Evolutionary conservation across 176 grass and related monocot species (phyloP), one percentile per base, ranked within the genome.

Genomic region (Oryza brachyantha): DNA sequence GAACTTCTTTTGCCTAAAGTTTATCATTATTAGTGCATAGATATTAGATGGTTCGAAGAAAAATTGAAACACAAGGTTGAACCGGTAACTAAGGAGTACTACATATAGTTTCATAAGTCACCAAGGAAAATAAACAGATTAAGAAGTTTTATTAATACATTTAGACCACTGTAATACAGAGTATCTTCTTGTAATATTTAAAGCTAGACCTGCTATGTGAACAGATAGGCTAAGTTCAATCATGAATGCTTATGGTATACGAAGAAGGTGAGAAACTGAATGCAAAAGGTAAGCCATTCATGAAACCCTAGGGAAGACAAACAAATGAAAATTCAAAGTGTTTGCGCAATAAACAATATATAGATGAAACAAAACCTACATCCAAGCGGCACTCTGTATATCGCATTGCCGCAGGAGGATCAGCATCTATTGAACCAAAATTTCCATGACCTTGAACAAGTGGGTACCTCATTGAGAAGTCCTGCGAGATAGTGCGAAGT

Each of bases 381-480:
- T 98, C 92, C 84, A 98, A 88, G 85, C 92, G 93, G 82, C 95
- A 98, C 66, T 98, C 95, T 3, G 95, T 94, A 52, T 98, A 98
- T 68, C 95, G 79, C 95, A 98, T 98, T 74, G 95, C 95, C 59
- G 95, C 95, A 85, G 95, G 85, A 88, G 92, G 92, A 87, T 98
- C 95, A 48, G 92, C 92, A 90, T 98, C 95, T 71, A 98, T 83
- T 74, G 95, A 94, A 55, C 95, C 95, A 80, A 98, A 98, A 74
- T 98, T 98, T 83, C 95, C 95, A 85, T 98, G 95, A 61, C 95
- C 95, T 83, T 87, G 85, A 87, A 98, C 89, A 40, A 98, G 89
- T 12, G 92, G 92, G 32, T 77, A 90, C 55, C 95, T 86, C 90
- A 98, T 77, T 76, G 95, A 98, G 76, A 98, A 98, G 79, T 94